Percentiles rank a stretch among this genome's conserved stretches.
phyloP scores from a whole-genome alignment of 306 rosid genomes.

The Prunus dulcis region DNA sequence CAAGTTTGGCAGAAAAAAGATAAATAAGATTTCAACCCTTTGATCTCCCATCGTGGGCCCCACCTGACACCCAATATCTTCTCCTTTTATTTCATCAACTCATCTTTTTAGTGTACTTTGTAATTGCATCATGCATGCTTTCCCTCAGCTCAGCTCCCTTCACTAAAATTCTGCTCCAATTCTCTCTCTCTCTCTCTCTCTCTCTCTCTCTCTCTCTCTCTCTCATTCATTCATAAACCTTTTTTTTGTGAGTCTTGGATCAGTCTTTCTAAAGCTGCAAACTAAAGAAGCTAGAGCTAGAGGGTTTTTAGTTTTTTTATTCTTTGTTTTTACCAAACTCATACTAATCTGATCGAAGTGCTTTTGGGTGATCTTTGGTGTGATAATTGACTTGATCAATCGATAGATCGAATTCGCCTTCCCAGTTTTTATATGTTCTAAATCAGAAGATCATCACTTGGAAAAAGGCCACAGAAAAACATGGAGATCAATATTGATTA shows the following conservation, averaged over 20 bases:
- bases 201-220: conserved; percentile 7
- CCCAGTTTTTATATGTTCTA: not conserved
- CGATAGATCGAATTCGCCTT: not conserved
- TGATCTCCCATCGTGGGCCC: conserved; percentile 28
- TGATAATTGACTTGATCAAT: not conserved
- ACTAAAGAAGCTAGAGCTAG: not conserved
- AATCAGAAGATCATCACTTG: not conserved
- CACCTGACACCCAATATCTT: conserved; percentile 8
- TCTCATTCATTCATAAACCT: not conserved
- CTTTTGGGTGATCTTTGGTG: no score
- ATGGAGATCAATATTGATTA: conserved; percentile 47
- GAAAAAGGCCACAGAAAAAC: not conserved
- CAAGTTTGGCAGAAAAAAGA: not conserved
- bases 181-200: conserved; percentile 6
- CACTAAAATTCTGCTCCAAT: conserved; percentile 28
- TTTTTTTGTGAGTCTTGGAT: not conserved
- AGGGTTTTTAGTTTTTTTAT: no score
- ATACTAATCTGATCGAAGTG: no score
- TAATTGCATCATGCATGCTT: conserved; percentile 26
- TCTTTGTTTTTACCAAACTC: no score
- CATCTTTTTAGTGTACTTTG: conserved; percentile 24
- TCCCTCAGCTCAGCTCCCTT: conserved; percentile 6
- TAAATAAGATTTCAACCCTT: conserved; percentile 9
- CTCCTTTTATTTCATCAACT: conserved; percentile 11
- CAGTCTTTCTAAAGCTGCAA: not conserved